Base-by-base conservation (phyloP, 768 basidiomycete species). In the Favolaschia claudopus region DNA sequence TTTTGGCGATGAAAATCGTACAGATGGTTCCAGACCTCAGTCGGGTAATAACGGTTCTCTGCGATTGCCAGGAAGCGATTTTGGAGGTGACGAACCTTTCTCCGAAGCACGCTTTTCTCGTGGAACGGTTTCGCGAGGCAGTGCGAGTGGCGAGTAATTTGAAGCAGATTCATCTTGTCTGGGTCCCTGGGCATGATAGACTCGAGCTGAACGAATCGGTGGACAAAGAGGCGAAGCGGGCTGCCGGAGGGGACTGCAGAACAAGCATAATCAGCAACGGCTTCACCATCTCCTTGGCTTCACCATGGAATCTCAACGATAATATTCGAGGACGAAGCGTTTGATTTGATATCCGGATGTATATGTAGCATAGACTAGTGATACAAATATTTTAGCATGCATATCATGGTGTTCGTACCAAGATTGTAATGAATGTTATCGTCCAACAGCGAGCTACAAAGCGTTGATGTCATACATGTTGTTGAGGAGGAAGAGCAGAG, bases 41-140 rank as follows among this genome's bases (percentile, higher is more conserved):
- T 0, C 38, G 32, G 5, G 54, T 51, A 31, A 64, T n/a, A n/a
- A n/a, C 63, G 14, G 32, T 64, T 27, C 27, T 64, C 44, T 9
- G 38, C 14, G 63, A 64, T 25, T 64, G 50, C 44, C 39, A 56
- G 19, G 48, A 43, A 15, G 63, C 63, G 2, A 64, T 64, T 12
- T 25, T 7, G 22, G 50, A 47, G 47, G 13, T 59, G 24, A 17
- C 42, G 2, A 20, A 29, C 5, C 24, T 19, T n/a, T 12, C 3
- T 7, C 28, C 43, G 1, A 28, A 25, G 8, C n/a, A 60, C 46
- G 15, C 2, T 8, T 6, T 8, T 2, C 15, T 60, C 44, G 10
- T 52, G 7, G 20, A 20, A 1, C 50, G 45, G 13, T 60, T 64
- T n/a, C 20, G 57, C 22, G n/a, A 13, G 4, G 58, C 56, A 36